Evolutionary conservation across 257 asterid genomes (phyloP).

Genomic region (Echites panduratus): DNA sequence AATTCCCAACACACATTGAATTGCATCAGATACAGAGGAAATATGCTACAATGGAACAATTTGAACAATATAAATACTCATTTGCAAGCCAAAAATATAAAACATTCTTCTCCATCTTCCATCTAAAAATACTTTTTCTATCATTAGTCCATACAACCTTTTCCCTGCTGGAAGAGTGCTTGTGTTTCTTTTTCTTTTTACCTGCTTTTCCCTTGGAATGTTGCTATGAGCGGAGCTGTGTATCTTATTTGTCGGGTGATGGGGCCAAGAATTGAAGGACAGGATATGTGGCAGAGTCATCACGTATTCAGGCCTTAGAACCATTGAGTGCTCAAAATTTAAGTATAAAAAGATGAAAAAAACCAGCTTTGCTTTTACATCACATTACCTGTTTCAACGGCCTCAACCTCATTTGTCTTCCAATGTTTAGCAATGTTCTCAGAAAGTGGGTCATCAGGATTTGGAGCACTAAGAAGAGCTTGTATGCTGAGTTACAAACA

Average conservation of each 20-base stretch:
- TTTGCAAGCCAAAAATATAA: neutral
- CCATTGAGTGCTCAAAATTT: neutral
- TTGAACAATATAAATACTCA: neutral
- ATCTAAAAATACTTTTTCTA: neutral
- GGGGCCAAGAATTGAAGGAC: neutral
- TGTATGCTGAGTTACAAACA: constrained; percentile 36
- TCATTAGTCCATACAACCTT: neutral
- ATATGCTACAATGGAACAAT: neutral
- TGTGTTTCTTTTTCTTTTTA: neutral
- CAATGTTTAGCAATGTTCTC: constrained; percentile 69
- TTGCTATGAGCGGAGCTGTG: neutral
- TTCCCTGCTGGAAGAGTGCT: neutral
- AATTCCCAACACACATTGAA: neutral
- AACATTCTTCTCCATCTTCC: neutral
- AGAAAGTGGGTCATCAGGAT: constrained; percentile 64
- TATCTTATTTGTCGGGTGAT: neutral
- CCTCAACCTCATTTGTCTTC: constrained; percentile 58
- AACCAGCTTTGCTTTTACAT: neutral
- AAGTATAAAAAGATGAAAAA: too few species aligned
- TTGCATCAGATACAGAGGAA: neutral
- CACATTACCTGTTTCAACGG: constrained; percentile 58
- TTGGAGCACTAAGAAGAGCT: constrained; percentile 68
- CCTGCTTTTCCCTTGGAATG: neutral
- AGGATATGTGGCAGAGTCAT: neutral
- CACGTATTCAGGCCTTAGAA: neutral